Evolutionary conservation across 306 rosid genomes (phyloP).

Genomic region (Erythrophleum fordii): DNA sequence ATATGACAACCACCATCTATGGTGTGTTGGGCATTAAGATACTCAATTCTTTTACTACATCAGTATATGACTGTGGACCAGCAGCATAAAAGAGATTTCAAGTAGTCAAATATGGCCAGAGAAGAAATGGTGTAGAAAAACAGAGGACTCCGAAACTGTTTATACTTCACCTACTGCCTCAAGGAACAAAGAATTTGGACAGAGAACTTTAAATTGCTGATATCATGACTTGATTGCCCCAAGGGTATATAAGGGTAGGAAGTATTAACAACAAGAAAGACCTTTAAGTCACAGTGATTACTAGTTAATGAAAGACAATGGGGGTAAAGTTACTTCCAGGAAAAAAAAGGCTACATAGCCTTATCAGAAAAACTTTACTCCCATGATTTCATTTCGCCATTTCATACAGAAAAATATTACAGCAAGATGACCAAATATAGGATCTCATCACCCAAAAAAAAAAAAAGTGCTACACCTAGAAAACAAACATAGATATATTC

Average conservation of each 20-base stretch:
- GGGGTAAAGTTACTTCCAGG: not conserved
- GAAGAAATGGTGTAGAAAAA: constrained; percentile 6
- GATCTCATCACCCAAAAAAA: not conserved
- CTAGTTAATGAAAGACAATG: not conserved
- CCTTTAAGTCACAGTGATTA: not conserved
- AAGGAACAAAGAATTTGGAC: not conserved
- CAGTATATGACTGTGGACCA: not conserved
- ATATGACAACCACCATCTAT: not conserved
- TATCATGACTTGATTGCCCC: constrained; percentile 4
- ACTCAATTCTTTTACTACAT: constrained; percentile 18
- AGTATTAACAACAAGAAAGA: constrained; percentile 5
- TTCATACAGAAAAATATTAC: constrained; percentile 21
- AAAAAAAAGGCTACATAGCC: not conserved
- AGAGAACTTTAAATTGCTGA: not conserved
- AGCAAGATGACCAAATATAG: not conserved
- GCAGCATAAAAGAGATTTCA: not conserved
- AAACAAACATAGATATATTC: not conserved
- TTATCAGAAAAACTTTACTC: not conserved
- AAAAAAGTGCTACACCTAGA: not conserved
- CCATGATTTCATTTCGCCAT: constrained; percentile 9
- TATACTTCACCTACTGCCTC: constrained; percentile 12
- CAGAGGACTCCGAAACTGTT: constrained; percentile 5
- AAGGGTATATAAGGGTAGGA: not conserved
- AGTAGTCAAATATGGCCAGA: constrained; percentile 5
- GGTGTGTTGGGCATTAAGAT: not conserved